These are phyloP conservation scores for Alternaria gaisen DNA, from an alignment of 2,329 filamentous ascomycete species.

Conservation along the genomic window DNA sequence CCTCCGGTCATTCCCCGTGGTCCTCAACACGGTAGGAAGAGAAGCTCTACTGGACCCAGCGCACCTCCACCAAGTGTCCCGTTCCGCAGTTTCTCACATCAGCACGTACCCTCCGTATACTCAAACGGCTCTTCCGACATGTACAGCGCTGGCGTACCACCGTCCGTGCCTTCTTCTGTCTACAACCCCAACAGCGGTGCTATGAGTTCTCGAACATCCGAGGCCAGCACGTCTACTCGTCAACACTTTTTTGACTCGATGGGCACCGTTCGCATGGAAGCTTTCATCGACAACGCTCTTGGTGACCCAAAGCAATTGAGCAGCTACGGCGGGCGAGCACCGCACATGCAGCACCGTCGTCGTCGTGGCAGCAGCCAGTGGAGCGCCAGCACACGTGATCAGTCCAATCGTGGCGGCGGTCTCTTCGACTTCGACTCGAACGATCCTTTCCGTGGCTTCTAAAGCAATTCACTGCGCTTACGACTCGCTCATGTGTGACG, in stretches of 20 bases:
- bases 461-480: conserved; percentile 16
- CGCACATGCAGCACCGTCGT: conserved; percentile 37
- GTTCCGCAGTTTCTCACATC: conserved; percentile 79
- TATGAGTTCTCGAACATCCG: conserved; percentile 62
- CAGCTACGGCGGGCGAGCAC: conserved; percentile 24
- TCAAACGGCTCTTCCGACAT: conserved; percentile 53
- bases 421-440: conserved; percentile 45
- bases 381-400: conserved; percentile 47
- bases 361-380: conserved; percentile 49
- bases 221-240: conserved; percentile 59
- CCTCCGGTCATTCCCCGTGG: conserved; percentile 78
- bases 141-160: conserved; percentile 44
- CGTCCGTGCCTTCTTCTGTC: conserved; percentile 50
- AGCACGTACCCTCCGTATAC: conserved; percentile 51
- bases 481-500: conserved; percentile 19
- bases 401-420: conserved; percentile 36
- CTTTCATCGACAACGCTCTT: conserved; percentile 75
- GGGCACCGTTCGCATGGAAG: conserved; percentile 95
- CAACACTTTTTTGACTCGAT: conserved; percentile 81
- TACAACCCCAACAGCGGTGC: conserved; percentile 51
- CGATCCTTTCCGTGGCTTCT: conserved; percentile 51
- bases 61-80: conserved; percentile 70
- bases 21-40: conserved; percentile 77
- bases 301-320: conserved; percentile 30
- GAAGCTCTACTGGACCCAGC: conserved; percentile 86